Percentiles rank a stretch among this genome's conserved stretches.
These are phyloP conservation scores for Ilyonectria mors-panacis DNA, from an alignment of 2,329 filamentous ascomycete genomes.

Conservation along the genomic window DNA sequence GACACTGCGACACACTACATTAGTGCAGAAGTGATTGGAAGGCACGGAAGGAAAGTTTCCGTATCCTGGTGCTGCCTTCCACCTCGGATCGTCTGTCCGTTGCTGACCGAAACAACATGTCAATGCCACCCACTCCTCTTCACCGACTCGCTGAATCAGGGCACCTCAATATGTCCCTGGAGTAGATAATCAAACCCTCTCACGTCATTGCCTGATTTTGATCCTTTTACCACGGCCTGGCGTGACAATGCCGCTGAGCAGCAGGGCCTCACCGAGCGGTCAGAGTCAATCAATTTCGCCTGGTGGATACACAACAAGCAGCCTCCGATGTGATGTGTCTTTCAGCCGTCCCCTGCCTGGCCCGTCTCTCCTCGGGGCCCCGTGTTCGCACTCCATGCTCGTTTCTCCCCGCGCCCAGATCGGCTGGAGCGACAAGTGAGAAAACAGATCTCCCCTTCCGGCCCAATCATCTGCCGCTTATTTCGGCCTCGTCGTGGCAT, in stretches of 20 bases:
- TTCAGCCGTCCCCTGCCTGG: slow-evolving; percentile 15
- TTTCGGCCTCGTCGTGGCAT: slow-evolving; percentile 39
- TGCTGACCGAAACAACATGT: slow-evolving; percentile 25
- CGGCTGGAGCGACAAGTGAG: slow-evolving; percentile 43
- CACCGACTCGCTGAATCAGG: slow-evolving; percentile 32
- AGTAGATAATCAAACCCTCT: slow-evolving; percentile 36
- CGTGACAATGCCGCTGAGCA: slow-evolving; percentile 13
- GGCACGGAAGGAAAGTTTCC: slow-evolving; percentile 23
- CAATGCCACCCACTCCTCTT: slow-evolving; percentile 20
- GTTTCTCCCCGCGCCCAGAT: slow-evolving; percentile 33
- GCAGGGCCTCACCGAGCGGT: slow-evolving; percentile 34
- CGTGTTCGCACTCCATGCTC: slow-evolving; percentile 35
- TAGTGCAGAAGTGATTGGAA: slow-evolving; percentile 25
- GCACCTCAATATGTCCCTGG: slow-evolving; percentile 22
- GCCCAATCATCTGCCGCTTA: slow-evolving; percentile 44
- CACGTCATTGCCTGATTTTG: slow-evolving; percentile 40
- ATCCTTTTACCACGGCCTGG: slow-evolving; percentile 31
- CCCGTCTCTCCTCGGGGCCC: slow-evolving; percentile 18
- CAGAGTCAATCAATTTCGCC: slow-evolving; percentile 36
- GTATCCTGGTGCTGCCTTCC: slow-evolving; percentile 18
- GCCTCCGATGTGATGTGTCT: slow-evolving; percentile 29
- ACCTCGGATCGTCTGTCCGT: slow-evolving; percentile 13
- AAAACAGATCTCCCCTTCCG: slow-evolving; percentile 23
- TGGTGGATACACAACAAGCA: slow-evolving; percentile 34
- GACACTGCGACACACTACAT: slow-evolving; percentile 2